These are phyloP conservation scores for Sarocladium brachiariae DNA, from an alignment of 2,329 filamentous ascomycete genomes.

Conservation along the genomic window DNA sequence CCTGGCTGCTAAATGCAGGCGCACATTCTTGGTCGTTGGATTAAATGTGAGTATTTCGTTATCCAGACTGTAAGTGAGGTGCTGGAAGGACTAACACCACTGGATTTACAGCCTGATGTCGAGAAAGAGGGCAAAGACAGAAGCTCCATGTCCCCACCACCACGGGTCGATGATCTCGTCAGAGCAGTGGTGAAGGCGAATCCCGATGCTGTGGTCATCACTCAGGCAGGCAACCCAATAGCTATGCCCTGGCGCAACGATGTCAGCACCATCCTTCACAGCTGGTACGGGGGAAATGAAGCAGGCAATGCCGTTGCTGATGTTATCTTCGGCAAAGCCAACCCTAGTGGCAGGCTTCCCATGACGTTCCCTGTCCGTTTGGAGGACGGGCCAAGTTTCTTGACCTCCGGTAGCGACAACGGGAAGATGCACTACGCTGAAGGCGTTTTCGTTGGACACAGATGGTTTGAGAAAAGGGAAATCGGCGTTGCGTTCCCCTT, in stretches of 20 bases:
- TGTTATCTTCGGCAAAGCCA: constrained; percentile 13
- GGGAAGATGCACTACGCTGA: constrained; percentile 62
- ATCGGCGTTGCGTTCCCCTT: constrained; percentile 54
- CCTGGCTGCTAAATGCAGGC: constrained; percentile 46
- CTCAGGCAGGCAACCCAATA: constrained; percentile 54
- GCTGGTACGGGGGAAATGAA: constrained; percentile 15
- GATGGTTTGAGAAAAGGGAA: constrained; percentile 51
- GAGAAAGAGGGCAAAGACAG: constrained; percentile 52
- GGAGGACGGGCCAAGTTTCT: constrained; percentile 60
- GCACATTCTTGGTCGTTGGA: constrained; percentile 46
- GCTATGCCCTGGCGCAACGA: constrained; percentile 20
- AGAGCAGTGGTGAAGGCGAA: constrained; percentile 46
- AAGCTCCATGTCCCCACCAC: constrained; percentile 61
- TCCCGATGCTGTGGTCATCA: constrained; percentile 49
- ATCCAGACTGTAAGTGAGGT: no score
- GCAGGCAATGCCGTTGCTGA: constrained; percentile 16
- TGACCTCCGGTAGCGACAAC: constrained; percentile 58
- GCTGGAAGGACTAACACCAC: not conserved
- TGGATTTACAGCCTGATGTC: constrained; percentile 15
- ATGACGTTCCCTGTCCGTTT: constrained; percentile 55
- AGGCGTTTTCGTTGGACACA: constrained; percentile 65
- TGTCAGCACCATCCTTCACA: constrained; percentile 30
- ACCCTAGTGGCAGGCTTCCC: constrained; percentile 50
- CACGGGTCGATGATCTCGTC: constrained; percentile 48
- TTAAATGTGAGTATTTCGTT: constrained; percentile 34